Conservation (phyloP, 345 rosid species). For the Schrenkiella parvula region DNA sequence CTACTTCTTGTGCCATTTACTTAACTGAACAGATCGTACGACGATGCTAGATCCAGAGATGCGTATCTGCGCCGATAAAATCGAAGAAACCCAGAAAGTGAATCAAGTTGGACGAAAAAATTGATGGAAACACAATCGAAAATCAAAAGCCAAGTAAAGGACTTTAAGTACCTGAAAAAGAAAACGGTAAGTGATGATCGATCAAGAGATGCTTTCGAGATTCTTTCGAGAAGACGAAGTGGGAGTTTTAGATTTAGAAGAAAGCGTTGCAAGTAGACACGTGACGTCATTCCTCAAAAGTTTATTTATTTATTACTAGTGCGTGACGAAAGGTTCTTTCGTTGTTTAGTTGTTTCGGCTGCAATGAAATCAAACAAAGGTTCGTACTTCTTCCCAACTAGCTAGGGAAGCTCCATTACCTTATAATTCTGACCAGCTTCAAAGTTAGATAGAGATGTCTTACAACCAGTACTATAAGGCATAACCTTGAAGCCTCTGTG, state of each 20-base stretch:
- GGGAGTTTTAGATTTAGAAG: too few relatives aligned
- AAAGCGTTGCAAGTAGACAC: too few relatives aligned
- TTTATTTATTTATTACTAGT: too few relatives aligned
- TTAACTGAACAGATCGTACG: neutral
- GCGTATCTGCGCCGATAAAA: neutral
- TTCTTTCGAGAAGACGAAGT: too few relatives aligned
- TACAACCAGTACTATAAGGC: conserved; percentile 94
- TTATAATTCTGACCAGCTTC: conserved; percentile 68
- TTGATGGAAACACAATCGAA: too few relatives aligned
- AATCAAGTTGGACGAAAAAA: neutral
- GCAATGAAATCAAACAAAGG: conserved; percentile 80
- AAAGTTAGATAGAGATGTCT: conserved; percentile 78
- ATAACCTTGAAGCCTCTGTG: conserved; percentile 96
- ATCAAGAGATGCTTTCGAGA: too few relatives aligned
- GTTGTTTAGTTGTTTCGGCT: too few relatives aligned
- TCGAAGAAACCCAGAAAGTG: neutral
- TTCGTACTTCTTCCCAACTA: conserved; percentile 81
- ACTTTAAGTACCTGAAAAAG: too few relatives aligned
- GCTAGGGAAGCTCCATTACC: conserved; percentile 64
- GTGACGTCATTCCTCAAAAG: too few relatives aligned
- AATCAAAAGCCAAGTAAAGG: too few relatives aligned
- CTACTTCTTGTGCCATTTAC: conserved; percentile 48
- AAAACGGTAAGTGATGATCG: too few relatives aligned
- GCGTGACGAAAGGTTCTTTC: too few relatives aligned
- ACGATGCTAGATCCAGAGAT: neutral